Base-by-base conservation (phyloP, 1,284 basidiomycete genomes). In the Leucoagaricus sp. region DNA sequence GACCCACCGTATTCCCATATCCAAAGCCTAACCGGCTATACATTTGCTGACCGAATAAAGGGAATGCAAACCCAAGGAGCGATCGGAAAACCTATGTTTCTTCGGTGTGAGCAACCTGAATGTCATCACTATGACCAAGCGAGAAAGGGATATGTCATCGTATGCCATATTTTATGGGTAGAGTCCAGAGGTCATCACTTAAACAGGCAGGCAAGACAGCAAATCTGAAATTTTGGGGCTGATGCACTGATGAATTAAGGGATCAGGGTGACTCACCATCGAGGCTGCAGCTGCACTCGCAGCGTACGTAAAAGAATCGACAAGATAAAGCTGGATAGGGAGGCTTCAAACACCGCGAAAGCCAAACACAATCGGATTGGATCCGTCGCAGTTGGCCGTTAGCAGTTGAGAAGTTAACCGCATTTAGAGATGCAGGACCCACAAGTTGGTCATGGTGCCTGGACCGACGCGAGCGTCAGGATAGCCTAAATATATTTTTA, bases 1-100 rank as follows among this genome's bases (percentile, higher is more conserved):
- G 13, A 63, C 72, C 48, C 56, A 74, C 75, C 56, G 75, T 73
- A 69, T 88, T 87, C 17, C 87, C 87, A 42, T 83, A 80, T 8
- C 89, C 88, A 47, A 79, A 69, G 0, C 85, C 83, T 17, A 91
- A 71, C 7, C 72, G 75, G 36, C 72, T 72, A 65, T 80, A 88
- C 83, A 90, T 87, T 63, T 86, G 82, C 60, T 77, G 65, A 10
- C 85, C 87, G 56, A 90, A 89, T 23, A 90, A 69, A 1, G 87
- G 89, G 67, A 89, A 91, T 0, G 77, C 81, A 60, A 89, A 91
- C 29, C 86, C 87, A 42, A 89, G 77, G 58, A 87, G 44, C 1
- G 85, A 89, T 8, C 88, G 83, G 69, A 87, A 81, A 40, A 87
- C 77, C 84, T 85, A n/a, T 23, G n/a, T 45, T 46, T 53, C 33